Conservation (phyloP, 192 early-diverging fungal genomes). For the Podila clonocystis region DNA sequence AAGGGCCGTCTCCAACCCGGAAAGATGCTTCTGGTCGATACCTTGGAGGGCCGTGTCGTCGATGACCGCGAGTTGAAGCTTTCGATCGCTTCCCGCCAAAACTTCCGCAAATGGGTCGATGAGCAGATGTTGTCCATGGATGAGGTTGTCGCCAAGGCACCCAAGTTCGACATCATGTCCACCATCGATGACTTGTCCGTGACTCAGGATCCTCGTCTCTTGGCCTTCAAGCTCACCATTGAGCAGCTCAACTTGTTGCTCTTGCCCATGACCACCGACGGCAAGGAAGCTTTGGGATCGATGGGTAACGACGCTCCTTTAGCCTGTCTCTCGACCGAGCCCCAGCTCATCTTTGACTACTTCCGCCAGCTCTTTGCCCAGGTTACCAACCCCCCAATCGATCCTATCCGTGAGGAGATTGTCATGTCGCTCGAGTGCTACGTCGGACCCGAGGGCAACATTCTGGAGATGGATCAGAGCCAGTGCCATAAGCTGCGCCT, state of each 20-base stretch:
- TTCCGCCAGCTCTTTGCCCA: conserved; percentile 98
- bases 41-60: conserved; percentile 86
- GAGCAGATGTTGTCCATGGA: conserved; percentile 82
- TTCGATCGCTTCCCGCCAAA: conserved; percentile 69
- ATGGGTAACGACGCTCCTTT: conserved; percentile 98
- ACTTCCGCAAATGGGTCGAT: conserved; percentile 89
- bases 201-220: conserved; percentile 81
- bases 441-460: conserved; percentile 93
- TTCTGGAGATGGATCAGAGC: conserved; percentile 82
- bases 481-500: conserved; percentile 86
- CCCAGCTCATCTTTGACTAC: conserved; percentile 95
- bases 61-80: conserved; percentile 93
- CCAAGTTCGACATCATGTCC: conserved; percentile 40
- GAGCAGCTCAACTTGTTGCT: conserved; percentile 94
- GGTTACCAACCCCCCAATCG: conserved; percentile 98
- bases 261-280: conserved; percentile 84
- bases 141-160: conserved; percentile 59
- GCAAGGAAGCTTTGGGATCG: conserved; percentile 97
- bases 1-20: conserved; percentile 98
- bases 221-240: conserved; percentile 90
- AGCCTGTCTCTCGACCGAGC: conserved; percentile 89
- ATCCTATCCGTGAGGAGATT: conserved; percentile 98
- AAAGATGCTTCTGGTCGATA: conserved; percentile 97
- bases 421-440: conserved; percentile 98
- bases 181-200: conserved; percentile 71